Evolutionary conservation across 176 grass and related monocot genomes (phyloP).

Genomic region (Phragmites australis): DNA sequence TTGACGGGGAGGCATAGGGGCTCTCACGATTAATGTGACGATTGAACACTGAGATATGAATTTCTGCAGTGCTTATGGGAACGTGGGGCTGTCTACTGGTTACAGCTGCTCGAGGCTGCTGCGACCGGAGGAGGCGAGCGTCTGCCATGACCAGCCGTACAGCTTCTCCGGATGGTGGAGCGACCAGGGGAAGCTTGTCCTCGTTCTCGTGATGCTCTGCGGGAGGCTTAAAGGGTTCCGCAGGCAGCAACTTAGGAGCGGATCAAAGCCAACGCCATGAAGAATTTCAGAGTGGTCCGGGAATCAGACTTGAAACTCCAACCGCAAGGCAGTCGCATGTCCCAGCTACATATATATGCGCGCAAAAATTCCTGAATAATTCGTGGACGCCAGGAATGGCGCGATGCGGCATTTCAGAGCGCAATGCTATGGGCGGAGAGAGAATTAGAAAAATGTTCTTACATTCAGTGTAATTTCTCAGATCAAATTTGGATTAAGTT

Average conservation of each 20-base stretch:
- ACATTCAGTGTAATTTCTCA: not conserved
- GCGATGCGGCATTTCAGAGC: not conserved
- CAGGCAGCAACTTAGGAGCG: not conserved
- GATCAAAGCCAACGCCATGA: not conserved
- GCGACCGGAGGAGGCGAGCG: slow-evolving; percentile 14
- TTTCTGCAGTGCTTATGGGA: slow-evolving; percentile 53
- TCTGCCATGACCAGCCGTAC: slow-evolving; percentile 53
- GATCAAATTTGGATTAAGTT: not conserved
- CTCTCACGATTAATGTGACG: not conserved
- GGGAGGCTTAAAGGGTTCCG: slow-evolving; percentile 69
- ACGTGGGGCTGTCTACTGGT: slow-evolving; percentile 69
- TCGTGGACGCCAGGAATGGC: not conserved
- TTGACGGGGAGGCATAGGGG: no score
- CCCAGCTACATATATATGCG: no score
- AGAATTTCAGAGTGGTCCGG: not conserved
- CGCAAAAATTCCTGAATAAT: not conserved
- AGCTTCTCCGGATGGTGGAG: slow-evolving; percentile 77
- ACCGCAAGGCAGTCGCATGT: not conserved
- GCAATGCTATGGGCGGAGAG: not conserved
- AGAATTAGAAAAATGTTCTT: not conserved
- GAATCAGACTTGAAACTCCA: not conserved
- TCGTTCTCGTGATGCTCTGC: slow-evolving; percentile 64
- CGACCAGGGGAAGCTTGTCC: slow-evolving; percentile 63
- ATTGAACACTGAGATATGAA: not conserved
- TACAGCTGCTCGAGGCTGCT: slow-evolving; percentile 62